phyloP scores from a whole-genome alignment of 805 yeast species.

The Metschnikowia aberdeeniae region DNA sequence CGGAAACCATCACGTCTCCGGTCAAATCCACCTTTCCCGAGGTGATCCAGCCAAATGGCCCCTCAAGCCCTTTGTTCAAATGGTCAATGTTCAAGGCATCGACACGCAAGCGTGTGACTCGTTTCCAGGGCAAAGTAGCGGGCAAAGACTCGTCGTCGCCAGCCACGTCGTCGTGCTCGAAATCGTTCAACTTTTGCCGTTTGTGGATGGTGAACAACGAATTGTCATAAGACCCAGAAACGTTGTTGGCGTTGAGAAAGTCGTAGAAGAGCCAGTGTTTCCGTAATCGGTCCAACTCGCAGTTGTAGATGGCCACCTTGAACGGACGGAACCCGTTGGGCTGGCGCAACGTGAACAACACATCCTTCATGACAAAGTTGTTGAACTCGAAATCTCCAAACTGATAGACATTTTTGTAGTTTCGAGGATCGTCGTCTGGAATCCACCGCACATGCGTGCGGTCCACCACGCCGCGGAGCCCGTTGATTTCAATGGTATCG shows the following conservation, averaged over 20 bases:
- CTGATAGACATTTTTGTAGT: slow-evolving; percentile 64
- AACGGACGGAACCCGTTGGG: slow-evolving; percentile 81
- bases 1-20: slow-evolving; percentile 85
- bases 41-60: slow-evolving; percentile 97
- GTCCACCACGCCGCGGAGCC: slow-evolving; percentile 90
- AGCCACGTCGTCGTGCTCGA: slow-evolving; percentile 18
- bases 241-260: slow-evolving; percentile 72
- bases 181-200: slow-evolving; percentile 56
- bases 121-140: slow-evolving; percentile 40
- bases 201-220: slow-evolving; percentile 89
- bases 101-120: slow-evolving; percentile 73
- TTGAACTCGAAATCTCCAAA: slow-evolving; percentile 95
- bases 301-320: slow-evolving; percentile 80
- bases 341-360: slow-evolving; percentile 74
- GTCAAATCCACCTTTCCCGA: slow-evolving; percentile 89
- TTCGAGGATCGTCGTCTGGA: slow-evolving; percentile 76
- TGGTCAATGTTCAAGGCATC: slow-evolving; percentile 87
- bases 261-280: slow-evolving; percentile 95
- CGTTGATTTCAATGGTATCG: slow-evolving; percentile 69
- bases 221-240: slow-evolving; percentile 90
- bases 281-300: slow-evolving; percentile 73
- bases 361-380: slow-evolving; percentile 77
- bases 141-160: slow-evolving; percentile 15
- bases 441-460: slow-evolving; percentile 84
- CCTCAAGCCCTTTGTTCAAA: slow-evolving; percentile 81